Evolutionary conservation across 495 filamentous ascomycete genomes (phyloP).

Genomic region (Talaromyces thailandensis): DNA sequence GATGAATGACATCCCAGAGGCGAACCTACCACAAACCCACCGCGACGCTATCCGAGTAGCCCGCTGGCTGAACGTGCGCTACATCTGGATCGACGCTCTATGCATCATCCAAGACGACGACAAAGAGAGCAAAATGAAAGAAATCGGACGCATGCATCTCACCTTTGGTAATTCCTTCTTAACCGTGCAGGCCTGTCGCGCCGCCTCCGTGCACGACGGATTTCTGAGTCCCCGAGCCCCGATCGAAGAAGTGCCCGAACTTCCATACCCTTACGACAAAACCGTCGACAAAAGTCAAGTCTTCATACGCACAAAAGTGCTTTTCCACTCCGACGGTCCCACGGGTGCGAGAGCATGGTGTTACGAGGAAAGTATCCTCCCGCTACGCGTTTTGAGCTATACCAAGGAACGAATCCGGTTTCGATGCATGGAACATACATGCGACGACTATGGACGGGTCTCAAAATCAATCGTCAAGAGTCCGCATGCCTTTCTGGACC

Average conservation of each 20-base stretch:
- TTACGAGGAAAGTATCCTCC: not conserved
- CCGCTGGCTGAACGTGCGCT: conserved; percentile 6
- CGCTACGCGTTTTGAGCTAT: not conserved
- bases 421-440: not conserved
- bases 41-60: conserved; percentile 9
- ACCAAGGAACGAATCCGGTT: not conserved
- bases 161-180: conserved; percentile 9
- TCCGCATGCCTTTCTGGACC: not conserved
- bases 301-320: not conserved
- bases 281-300: not conserved
- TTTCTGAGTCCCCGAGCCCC: not conserved
- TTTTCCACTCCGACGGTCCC: not conserved
- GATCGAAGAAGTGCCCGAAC: not conserved
- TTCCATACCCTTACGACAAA: not conserved
- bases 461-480: not conserved
- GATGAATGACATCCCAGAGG: not conserved
- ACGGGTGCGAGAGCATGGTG: not conserved
- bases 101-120: conserved; percentile 12
- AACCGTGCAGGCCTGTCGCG: conserved; percentile 1
- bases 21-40: conserved; percentile 8
- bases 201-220: not conserved
- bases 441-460: not conserved
- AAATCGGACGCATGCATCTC: conserved; percentile 8
- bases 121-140: conserved; percentile 6
- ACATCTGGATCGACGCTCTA: conserved; percentile 11